phyloP scores from a whole-genome alignment of 179 eudicot genomes.

The Carnegiea gigantea region DNA sequence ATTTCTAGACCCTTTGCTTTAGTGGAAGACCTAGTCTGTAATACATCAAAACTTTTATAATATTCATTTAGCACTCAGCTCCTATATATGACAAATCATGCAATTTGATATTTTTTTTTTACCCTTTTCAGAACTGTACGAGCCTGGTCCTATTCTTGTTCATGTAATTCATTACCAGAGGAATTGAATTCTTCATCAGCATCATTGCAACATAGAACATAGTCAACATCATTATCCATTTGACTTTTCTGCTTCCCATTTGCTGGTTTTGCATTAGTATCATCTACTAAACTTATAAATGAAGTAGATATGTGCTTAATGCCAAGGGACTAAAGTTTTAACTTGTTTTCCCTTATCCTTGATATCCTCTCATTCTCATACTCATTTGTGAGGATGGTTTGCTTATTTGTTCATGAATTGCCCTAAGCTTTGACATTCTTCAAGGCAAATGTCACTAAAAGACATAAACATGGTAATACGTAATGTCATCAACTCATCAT shows the following conservation, averaged over 20 bases:
- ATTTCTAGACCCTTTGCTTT: background rate
- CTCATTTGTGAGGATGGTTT: background rate
- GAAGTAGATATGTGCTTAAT: background rate
- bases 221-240: background rate
- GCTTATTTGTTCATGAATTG: background rate
- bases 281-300: background rate
- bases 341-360: background rate
- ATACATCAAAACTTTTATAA: no score
- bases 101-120: no score
- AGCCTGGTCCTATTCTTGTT: background rate
- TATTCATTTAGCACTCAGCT: no score
- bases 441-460: background rate
- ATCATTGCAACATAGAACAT: background rate
- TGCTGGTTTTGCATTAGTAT: no score
- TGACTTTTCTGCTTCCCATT: no score
- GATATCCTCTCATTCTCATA: background rate
- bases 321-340: background rate
- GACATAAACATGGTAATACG: background rate
- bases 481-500: background rate
- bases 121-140: no score
- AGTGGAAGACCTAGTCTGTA: background rate
- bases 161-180: background rate
- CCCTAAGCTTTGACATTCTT: background rate
- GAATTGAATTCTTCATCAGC: background rate
- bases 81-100: no score